Conservation (phyloP, 352 stramenopile genomes). For the Peronospora destructor region DNA sequence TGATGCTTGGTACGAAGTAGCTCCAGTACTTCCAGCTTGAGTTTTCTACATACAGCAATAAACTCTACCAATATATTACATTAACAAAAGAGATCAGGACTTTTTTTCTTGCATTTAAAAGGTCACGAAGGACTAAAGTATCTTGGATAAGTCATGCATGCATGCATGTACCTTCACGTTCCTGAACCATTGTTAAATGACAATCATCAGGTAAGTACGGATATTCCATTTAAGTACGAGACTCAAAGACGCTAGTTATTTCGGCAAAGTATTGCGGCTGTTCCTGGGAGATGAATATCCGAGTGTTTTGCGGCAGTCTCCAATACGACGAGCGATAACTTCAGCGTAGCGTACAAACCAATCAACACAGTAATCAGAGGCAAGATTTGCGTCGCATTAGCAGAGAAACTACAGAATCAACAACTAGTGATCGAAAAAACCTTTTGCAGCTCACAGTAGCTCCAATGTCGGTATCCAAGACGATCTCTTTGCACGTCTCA, state of each 20-base stretch:
- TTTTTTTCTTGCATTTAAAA: constrained; percentile 2
- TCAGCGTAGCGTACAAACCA: too few relatives aligned
- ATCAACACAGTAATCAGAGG: constrained; percentile 33
- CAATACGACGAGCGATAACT: too few relatives aligned
- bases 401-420: constrained; percentile 73
- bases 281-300: background rate
- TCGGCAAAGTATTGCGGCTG: too few relatives aligned
- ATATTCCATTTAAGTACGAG: constrained; percentile 9
- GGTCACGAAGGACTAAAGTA: background rate
- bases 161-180: constrained; percentile 27
- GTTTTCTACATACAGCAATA: constrained; percentile 54
- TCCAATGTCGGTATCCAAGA: constrained; percentile 82
- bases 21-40: constrained; percentile 76
- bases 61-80: constrained; percentile 46
- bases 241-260: too few relatives aligned
- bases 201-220: constrained; percentile 4
- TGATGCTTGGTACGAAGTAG: constrained; percentile 51
- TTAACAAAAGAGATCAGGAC: background rate
- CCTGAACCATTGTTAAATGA: constrained; percentile 24
- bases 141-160: background rate
- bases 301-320: too few relatives aligned
- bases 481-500: constrained; percentile 79
- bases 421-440: constrained; percentile 82
- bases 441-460: constrained; percentile 77
- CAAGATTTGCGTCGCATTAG: constrained; percentile 81